Evolutionary conservation across 352 stramenopile genomes (phyloP), one percentile per base, ranked within the genome.

Genomic region (Elongisporangium anandrum): DNA sequence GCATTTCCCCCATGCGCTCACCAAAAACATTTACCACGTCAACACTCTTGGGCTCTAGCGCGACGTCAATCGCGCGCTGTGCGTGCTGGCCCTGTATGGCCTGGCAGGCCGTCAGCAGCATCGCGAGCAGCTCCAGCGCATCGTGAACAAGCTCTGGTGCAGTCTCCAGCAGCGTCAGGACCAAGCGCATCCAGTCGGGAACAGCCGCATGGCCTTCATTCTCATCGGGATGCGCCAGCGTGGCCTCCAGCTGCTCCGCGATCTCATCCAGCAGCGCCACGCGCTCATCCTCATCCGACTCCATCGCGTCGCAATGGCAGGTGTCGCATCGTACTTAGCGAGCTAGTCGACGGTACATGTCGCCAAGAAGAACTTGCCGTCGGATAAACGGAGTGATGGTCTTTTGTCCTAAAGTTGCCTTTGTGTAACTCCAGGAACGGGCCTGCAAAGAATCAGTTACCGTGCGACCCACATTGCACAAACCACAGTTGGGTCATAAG

Each of bases 221-320:
- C 34, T 53, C 49, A 53, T 22, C 13, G 20, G 19, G 19, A 26
- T 26, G 19, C 15, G 49, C 22, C 22, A 53, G 13, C 7, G 22
- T 13, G 49, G 4, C 49, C 20, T 26, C 20, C 20, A 53, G 49
- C 49, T 53, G 20, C 19, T 53, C 49, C 49, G 22, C 49, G 49
- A 53, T 53, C 49, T 53, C 22, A 26, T 53, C 49, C 49, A 53
- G 19, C 19, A 53, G 8, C 49, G 22, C 49, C 16, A 26, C 49
- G 49, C 22, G 20, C 19, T 26, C 49, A 53, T 53, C 49, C 8
- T 53, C 49, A 53, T 53, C 49, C 1, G 19, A 26, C 22, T 26
- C 1, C 34, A 45, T 45, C 5, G 34, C 34, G 34, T 45, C 7
- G 34, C 10, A 45, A 45, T 45, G 34, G 34, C 12, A 45, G 34